These are phyloP conservation scores for Heterobasidion irregulare DNA, from an alignment of 1,284 basidiomycete species.

Conservation along the genomic window DNA sequence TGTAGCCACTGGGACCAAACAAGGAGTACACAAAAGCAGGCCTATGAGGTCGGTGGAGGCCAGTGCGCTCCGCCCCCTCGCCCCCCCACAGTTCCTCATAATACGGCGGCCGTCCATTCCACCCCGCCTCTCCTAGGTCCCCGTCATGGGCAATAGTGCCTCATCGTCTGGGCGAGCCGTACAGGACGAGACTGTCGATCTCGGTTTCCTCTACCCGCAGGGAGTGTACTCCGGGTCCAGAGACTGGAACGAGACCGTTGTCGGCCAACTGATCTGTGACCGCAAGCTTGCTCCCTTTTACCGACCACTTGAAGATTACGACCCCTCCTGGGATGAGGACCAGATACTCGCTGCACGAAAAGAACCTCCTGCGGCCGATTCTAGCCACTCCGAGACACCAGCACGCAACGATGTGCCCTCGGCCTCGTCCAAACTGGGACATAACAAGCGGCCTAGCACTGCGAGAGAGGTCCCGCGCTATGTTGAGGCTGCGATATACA, in stretches of 20 bases:
- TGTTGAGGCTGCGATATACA: conserved; percentile 75
- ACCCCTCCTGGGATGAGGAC: conserved; percentile 78
- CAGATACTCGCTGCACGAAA: conserved; percentile 74
- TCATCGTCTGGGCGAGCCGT: conserved; percentile 62
- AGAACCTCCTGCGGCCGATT: conserved; percentile 42
- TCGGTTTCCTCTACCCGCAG: conserved; percentile 80
- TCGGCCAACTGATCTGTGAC: conserved; percentile 81
- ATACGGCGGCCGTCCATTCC: background rate
- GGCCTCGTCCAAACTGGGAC: conserved; percentile 22
- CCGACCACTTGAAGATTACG: conserved; percentile 89
- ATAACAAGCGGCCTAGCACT: conserved; percentile 39
- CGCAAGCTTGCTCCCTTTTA: conserved; percentile 94
- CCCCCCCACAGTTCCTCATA: background rate
- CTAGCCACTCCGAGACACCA: conserved; percentile 18
- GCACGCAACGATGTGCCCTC: conserved; percentile 19
- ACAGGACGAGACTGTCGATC: conserved; percentile 74
- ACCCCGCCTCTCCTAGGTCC: background rate
- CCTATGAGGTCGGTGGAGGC: background rate
- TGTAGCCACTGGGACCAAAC: conserved; percentile 1
- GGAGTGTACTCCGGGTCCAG: conserved; percentile 82
- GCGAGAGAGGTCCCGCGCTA: conserved; percentile 48
- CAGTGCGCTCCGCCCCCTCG: background rate
- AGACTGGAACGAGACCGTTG: conserved; percentile 88
- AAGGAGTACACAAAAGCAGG: conserved; percentile 2
- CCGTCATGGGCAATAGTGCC: conserved; percentile 67